Evolutionary conservation across 768 basidiomycete genomes (phyloP).

Genomic region (Lactifluus rugatus): DNA sequence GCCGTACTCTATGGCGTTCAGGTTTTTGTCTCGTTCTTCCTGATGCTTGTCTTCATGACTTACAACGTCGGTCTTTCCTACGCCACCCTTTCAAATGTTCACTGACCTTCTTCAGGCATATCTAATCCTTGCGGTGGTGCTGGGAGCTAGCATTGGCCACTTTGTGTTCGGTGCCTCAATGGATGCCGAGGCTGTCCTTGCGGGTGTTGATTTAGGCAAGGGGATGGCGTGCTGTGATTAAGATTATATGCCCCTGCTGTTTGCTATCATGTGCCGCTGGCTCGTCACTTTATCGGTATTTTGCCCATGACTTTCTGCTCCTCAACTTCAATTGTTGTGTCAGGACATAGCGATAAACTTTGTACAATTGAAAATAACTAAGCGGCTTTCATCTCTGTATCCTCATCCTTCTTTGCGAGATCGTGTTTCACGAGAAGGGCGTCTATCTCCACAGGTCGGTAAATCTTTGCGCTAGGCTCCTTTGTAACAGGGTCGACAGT

Average conservation of each 20-base stretch:
- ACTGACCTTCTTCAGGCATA: conserved; percentile 49
- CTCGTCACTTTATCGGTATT: too few relatives aligned
- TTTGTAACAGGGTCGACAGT: conserved; percentile 72
- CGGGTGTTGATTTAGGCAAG: conserved; percentile 37
- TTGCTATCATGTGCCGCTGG: too few relatives aligned
- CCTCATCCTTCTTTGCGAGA: conserved; percentile 81
- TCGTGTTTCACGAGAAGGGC: conserved; percentile 69
- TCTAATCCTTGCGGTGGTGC: conserved; percentile 70
- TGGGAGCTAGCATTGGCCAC: conserved; percentile 79
- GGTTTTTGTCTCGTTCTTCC: conserved; percentile 76
- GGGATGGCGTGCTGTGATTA: conserved; percentile 71
- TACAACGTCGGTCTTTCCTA: conserved; percentile 63
- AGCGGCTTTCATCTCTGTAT: conserved; percentile 62
- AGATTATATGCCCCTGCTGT: conserved; percentile 7
- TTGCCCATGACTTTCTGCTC: neutral
- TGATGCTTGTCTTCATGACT: conserved; percentile 96
- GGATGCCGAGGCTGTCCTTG: conserved; percentile 49
- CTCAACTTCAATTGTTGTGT: neutral
- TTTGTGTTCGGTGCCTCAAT: conserved; percentile 61
- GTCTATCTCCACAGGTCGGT: conserved; percentile 81
- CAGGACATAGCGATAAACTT: neutral
- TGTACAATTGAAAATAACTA: conserved; percentile 23
- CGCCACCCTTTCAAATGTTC: neutral
- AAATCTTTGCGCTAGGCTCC: conserved; percentile 85
- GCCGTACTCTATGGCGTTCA: conserved; percentile 65